These are phyloP conservation scores for Sporothrix mexicana DNA, from an alignment of 2,329 filamentous ascomycete genomes.

Conservation along the genomic window DNA sequence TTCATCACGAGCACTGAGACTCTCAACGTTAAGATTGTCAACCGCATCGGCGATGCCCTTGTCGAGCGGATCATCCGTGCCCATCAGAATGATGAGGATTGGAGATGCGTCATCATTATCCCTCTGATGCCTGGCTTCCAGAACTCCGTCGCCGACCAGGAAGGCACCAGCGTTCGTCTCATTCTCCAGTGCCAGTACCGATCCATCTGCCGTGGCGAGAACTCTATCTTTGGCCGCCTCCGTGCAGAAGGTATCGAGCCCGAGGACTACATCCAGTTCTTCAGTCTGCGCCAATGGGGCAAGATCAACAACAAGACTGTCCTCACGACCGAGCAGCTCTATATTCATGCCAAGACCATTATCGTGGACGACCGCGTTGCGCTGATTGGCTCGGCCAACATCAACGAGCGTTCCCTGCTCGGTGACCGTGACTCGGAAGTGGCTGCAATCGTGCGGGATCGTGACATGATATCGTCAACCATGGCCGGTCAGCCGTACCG, in stretches of 20 bases:
- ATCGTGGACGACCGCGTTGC: constrained; percentile 92
- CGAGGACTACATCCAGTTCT: constrained; percentile 95
- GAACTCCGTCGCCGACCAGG: constrained; percentile 91
- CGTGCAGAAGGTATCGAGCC: constrained; percentile 83
- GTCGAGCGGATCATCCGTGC: constrained; percentile 90
- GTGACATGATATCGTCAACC: constrained; percentile 86
- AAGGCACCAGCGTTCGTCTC: constrained; percentile 89
- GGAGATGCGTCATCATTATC: constrained; percentile 88
- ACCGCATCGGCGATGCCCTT: constrained; percentile 91
- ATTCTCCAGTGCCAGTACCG: constrained; percentile 98
- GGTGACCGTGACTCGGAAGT: constrained; percentile 91
- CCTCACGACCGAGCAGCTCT: constrained; percentile 92
- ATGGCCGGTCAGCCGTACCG: constrained; percentile 91
- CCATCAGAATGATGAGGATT: constrained; percentile 81
- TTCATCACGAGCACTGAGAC: constrained; percentile 94
- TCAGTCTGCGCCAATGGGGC: constrained; percentile 89
- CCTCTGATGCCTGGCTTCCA: constrained; percentile 98
- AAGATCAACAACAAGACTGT: constrained; percentile 82
- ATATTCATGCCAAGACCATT: constrained; percentile 97
- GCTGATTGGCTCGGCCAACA: constrained; percentile 96
- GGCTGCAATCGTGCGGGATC: constrained; percentile 88
- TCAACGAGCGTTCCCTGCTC: constrained; percentile 96
- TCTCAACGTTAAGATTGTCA: constrained; percentile 84
- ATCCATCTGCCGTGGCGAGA: constrained; percentile 91
- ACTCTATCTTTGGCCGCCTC: constrained; percentile 88